A percentile compares a stretch with the other conserved stretches of the same genome.
phyloP scores from a whole-genome alignment of 129 eudicot species.

The Flaveria ramosissima region DNA sequence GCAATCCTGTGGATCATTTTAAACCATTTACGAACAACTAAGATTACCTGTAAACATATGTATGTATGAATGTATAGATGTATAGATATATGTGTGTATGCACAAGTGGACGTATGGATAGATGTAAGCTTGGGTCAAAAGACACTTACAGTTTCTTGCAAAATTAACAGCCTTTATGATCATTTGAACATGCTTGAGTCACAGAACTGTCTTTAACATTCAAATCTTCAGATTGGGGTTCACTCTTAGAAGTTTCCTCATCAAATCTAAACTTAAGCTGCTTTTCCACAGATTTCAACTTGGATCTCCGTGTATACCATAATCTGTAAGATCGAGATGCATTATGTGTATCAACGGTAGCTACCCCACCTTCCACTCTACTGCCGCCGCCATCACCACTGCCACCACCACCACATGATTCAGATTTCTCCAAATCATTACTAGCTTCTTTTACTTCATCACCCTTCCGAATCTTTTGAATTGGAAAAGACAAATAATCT shows the following conservation, averaged over 20 bases:
- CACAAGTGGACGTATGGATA: too few species aligned
- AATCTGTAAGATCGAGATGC: conserved; percentile 84
- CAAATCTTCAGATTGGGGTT: conserved; percentile 36
- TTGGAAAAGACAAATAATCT: conserved; percentile 26
- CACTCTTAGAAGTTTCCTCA: conserved; percentile 38
- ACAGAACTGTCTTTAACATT: conserved; percentile 42
- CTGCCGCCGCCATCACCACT: conserved; percentile 22
- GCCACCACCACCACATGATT: conserved; percentile 32
- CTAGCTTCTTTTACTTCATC: conserved; percentile 30
- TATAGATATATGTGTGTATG: background rate
- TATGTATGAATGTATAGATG: background rate
- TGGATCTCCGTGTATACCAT: conserved; percentile 60
- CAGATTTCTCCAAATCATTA: conserved; percentile 36
- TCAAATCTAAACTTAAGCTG: conserved; percentile 69
- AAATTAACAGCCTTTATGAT: conserved; percentile 48
- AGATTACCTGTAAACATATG: background rate
- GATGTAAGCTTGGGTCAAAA: background rate
- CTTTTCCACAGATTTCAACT: conserved; percentile 68
- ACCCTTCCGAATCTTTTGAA: conserved; percentile 37
- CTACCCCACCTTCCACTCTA: conserved; percentile 10
- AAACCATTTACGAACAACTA: background rate
- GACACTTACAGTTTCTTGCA: conserved; percentile 39
- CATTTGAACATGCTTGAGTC: conserved; percentile 42
- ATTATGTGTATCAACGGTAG: conserved; percentile 44
- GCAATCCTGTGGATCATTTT: background rate